Evolutionary conservation across 495 filamentous ascomycete species (phyloP).

Genomic region (Lasiosphaeria hispida): DNA sequence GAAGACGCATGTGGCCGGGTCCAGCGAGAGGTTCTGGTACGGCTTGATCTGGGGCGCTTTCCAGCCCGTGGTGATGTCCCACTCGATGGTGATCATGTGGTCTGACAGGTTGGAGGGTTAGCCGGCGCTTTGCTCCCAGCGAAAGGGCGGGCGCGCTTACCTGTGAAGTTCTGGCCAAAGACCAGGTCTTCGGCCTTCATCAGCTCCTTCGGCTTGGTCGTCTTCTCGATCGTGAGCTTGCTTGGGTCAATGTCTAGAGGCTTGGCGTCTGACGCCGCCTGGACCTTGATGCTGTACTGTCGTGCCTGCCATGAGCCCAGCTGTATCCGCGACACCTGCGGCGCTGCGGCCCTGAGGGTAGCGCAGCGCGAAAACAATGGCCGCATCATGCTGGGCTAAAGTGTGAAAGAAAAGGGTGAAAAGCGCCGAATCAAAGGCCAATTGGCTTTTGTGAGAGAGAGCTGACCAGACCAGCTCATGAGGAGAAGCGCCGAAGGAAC

Average conservation of each 20-base stretch:
- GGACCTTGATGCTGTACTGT: constrained; percentile 61
- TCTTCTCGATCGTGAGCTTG: constrained; percentile 72
- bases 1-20: constrained; percentile 95
- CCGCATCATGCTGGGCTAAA: constrained; percentile 26
- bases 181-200: constrained; percentile 73
- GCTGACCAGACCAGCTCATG: too few species aligned
- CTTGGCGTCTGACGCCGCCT: constrained; percentile 50
- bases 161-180: constrained; percentile 86
- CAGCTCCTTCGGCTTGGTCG: constrained; percentile 69
- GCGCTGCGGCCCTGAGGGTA: constrained; percentile 18
- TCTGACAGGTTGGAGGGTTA: constrained; percentile 48
- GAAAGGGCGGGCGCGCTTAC: constrained; percentile 42
- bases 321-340: constrained; percentile 27
- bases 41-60: constrained; percentile 75
- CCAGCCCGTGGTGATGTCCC: constrained; percentile 79
- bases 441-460: background rate
- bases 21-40: constrained; percentile 94
- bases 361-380: constrained; percentile 26
- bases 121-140: background rate
- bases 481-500: too few species aligned
- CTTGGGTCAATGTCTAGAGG: constrained; percentile 63
- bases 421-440: background rate
- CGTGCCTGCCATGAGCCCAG: constrained; percentile 19
- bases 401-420: constrained; percentile 4
- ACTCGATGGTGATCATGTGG: constrained; percentile 96